phyloP scores from a whole-genome alignment of 257 asterid species.

The Przewalskia tangutica region DNA sequence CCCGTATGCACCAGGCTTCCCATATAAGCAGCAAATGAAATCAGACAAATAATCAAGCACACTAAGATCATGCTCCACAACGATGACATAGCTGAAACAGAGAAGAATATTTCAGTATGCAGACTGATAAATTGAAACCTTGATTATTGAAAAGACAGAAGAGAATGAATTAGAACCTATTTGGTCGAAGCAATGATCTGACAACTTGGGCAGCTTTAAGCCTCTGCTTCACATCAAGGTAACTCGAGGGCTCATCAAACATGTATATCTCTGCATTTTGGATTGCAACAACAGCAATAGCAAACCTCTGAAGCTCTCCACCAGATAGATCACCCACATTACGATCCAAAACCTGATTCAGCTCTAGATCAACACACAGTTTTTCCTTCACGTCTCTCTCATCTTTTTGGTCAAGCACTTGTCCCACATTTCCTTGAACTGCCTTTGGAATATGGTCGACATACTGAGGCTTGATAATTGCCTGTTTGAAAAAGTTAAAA shows the following conservation, averaged over 20 bases:
- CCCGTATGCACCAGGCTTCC: slow-evolving; percentile 95
- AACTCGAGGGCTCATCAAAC: slow-evolving; percentile 99
- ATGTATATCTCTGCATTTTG: slow-evolving; percentile 96
- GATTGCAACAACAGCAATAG: slow-evolving; percentile 87
- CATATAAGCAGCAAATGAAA: slow-evolving; percentile 95
- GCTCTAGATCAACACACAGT: slow-evolving; percentile 80
- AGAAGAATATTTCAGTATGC: not conserved
- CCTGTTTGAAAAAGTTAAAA: slow-evolving; percentile 28
- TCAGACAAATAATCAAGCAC: slow-evolving; percentile 92
- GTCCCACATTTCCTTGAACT: slow-evolving; percentile 96
- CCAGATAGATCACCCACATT: slow-evolving; percentile 97
- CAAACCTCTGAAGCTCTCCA: slow-evolving; percentile 99
- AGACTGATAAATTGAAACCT: not conserved
- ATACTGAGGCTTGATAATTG: slow-evolving; percentile 94
- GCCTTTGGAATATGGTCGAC: slow-evolving; percentile 99
- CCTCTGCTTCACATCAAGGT: slow-evolving; percentile 97
- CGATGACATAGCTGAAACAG: slow-evolving; percentile 75
- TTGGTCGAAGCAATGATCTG: slow-evolving; percentile 91
- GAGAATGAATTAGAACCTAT: slow-evolving; percentile 37
- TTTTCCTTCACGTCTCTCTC: slow-evolving; percentile 70
- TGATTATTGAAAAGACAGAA: not conserved
- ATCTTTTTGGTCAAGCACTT: slow-evolving; percentile 92
- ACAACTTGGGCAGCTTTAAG: slow-evolving; percentile 96
- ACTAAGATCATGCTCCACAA: slow-evolving; percentile 96
- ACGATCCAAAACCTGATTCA: slow-evolving; percentile 90